Base-by-base conservation (phyloP, 495 filamentous ascomycete genomes). In the Aspergillus bridgeri region DNA sequence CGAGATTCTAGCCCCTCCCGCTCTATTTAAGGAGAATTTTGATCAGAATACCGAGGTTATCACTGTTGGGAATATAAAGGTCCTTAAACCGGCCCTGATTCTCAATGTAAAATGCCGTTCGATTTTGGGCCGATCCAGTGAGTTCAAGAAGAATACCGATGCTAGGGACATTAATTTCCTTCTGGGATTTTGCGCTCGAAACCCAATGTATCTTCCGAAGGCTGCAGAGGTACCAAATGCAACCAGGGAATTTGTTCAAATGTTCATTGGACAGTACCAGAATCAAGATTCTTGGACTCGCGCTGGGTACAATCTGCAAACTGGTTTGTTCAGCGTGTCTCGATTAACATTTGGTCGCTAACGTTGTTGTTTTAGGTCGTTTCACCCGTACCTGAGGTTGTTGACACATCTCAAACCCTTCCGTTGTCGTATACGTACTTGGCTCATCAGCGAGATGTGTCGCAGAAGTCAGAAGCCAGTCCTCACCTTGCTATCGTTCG, bases 101-200 rank as follows among this genome's bases (percentile, higher is more conserved):
- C 33, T 54, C 18, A 54, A 54, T 25, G 52, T 38, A 17, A 54
- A 54, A 45, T 45, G 52, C 20, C 33, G 52, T 11, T 17, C 52
- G n/a, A 18, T 54, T 13, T 6, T 24, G 9, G 33, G 21, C 17
- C 33, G 52, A 44, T n/a, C 52, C 22, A 20, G 22, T 9, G 52
- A 54, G 33, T 33, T 8, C 9, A 54, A 54, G 38, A 54, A n/a
- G 42, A 44, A 20, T 13, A 23, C 52, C 3, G 38, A 54, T 54
- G 20, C 42, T 44, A 15, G 20, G 3, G 52, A 54, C 13, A 46
- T 54, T 2, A 6, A 23, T 5, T 54, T 54, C 24, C 29, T 54
- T n/a, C 42, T 54, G 15, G 9, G 21, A 13, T 54, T 43, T 23
- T 54, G 52, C 42, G 52, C 42, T 23, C 19, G 18, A 3, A 44